Evolutionary conservation across 768 basidiomycete species (phyloP), one percentile per base, ranked within the genome.

Genomic region (Hortiboletus flavorubellus): DNA sequence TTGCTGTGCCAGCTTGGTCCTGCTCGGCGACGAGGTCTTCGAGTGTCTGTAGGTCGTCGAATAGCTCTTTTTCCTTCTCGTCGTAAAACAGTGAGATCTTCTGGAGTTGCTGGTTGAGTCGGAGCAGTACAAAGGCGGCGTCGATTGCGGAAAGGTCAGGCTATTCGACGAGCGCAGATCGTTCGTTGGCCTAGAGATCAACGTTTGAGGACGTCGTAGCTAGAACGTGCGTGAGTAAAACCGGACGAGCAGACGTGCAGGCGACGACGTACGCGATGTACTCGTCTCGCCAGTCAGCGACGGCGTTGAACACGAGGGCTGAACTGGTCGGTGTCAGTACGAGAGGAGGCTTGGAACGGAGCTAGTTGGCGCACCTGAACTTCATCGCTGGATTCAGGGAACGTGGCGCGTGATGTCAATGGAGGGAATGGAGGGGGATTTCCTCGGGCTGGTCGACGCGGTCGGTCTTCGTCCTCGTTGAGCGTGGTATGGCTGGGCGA

Each of bases 271-370:
- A 93, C 85, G 87, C 82, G 43, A 95, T 91, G 68, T 95, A 95
- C 48, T 93, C 87, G 58, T 92, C 89, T 86, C 88, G 90, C 92
- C 92, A 94, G 48, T 95, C 92, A 0, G 91, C 78, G 26, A 93
- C 88, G 3, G 91, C 89, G 62, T 95, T 95, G 73, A 94, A 94
- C 70, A 92, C 91, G 65, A 94, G 80, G 9, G 91, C 89, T 33
- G 89, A 89, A 64, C 89, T 91, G 30, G 14, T 33, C 26, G 39
- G 42, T 5, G 48, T 58, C 46, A 42, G 29, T 30, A n/a, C 4
- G 8, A 23, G 23, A 23, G 5, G 12, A 11, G 44, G 18, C 15
- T 55, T 8, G 26, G 30, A 16, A 23, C 18, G 11, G 8, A 8
- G 18, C 4, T 0, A 1, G 43, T 33, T 15, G 34, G n/a, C 51